Base-by-base conservation (phyloP, 2,329 filamentous ascomycete species). In the Alternaria sp. region DNA sequence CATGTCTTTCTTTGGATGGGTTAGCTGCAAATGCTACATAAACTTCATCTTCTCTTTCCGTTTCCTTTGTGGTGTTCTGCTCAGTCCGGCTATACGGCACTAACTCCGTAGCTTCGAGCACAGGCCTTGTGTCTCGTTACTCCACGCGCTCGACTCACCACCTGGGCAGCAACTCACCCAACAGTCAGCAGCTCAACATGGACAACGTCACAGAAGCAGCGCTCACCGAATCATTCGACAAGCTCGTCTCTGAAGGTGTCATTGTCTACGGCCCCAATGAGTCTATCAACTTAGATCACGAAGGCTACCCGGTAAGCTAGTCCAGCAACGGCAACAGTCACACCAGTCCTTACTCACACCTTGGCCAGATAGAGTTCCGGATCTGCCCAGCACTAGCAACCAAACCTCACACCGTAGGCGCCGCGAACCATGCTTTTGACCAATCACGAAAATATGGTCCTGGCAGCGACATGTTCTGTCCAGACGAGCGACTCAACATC, bases 401-500 rank as follows among this genome's bases (percentile, higher is more conserved):
- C n/a, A 79, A 79, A 60, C 77, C 77, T 15, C 71, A 75, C 30
- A 68, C 66, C 1, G 64, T 73, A 15, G 70, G 69, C 13, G 71
- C 73, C 12, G 57, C 72, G 3, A 66, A 68, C 25, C 26, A 68
- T 21, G 56, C 63, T 3, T 72, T 72, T 47, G 47, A 68, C 30
- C 59, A 69, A 26, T 63, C 57, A 11, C 61, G 67, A 21, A 73
- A 66, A 66, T 77, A 74, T 69, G 77, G 77, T 0, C 74, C 76
- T 23, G 77, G 76, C 5, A 77, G 74, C 67, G 77, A 80, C 43
- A 81, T 85, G 66, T 83, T 82, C 61, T 82, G 82, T 58, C 77
- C 77, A 47, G 77, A 83, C 49, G 70, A 77, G 0, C 81, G 81
- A n/a, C 80, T 83, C 46, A 80, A 83, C 15, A 69, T 86, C 12